Evolutionary conservation across 164 flowering plant genomes (phyloP).

Genomic region (Amborella trichopoda): DNA sequence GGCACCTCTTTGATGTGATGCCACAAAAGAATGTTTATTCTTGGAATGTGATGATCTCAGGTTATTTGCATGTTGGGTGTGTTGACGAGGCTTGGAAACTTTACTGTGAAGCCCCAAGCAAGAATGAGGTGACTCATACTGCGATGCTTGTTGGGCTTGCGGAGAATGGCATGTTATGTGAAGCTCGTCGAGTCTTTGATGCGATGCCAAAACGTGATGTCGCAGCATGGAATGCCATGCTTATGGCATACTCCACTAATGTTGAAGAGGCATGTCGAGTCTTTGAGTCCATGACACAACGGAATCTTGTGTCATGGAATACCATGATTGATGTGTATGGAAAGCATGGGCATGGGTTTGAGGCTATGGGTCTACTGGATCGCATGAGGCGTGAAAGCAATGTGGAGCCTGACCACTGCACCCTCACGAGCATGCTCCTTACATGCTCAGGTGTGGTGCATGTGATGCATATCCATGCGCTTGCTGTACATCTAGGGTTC

Average conservation of each 20-base stretch:
- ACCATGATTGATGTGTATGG: conserved; percentile 39
- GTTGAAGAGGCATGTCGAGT: conserved; percentile 39
- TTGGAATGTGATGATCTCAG: conserved; percentile 40
- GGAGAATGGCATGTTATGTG: conserved; percentile 19
- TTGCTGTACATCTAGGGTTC: conserved; percentile 35
- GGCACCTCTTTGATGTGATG: conserved; percentile 30
- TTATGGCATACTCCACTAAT: conserved; percentile 31
- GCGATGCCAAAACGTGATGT: conserved; percentile 41
- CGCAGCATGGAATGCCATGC: conserved; percentile 64
- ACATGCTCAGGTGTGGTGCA: conserved; percentile 26
- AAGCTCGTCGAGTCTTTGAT: conserved; percentile 37
- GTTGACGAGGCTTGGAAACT: conserved; percentile 29
- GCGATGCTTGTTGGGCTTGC: conserved; percentile 49
- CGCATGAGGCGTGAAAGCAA: conserved; percentile 30
- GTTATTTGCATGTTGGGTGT: conserved; percentile 20
- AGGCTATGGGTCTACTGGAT: conserved; percentile 28
- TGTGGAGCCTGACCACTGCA: conserved; percentile 29
- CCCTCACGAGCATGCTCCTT: conserved; percentile 27
- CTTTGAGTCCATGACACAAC: conserved; percentile 30
- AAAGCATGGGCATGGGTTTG: conserved; percentile 18
- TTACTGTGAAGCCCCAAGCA: conserved; percentile 32
- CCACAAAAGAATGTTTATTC: conserved; percentile 33
- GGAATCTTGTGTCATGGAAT: conserved; percentile 39
- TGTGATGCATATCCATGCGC: conserved; percentile 32
- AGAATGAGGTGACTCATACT: conserved; percentile 50